Base-by-base conservation (phyloP, 2,329 filamentous ascomycete genomes). In the Fusarium hainanense region DNA sequence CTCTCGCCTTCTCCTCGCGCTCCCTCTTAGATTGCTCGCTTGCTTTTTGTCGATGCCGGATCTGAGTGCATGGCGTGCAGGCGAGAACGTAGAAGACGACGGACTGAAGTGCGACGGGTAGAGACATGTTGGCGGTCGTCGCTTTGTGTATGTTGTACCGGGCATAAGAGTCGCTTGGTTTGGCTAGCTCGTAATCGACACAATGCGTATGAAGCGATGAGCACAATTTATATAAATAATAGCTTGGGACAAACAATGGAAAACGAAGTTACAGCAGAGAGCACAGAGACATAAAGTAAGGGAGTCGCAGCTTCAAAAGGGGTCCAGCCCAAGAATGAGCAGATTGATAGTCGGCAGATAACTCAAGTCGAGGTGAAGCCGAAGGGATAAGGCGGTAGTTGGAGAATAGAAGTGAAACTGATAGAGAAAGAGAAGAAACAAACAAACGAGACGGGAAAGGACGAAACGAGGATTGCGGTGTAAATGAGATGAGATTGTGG, bases 41-140 rank as follows among this genome's bases (percentile, higher is more conserved):
- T 61, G 91, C 87, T 78, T 91, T 91, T 72, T 91, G 88, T 68
- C 89, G 89, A 77, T 92, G 88, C 54, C 87, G 85, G 65, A 91
- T 87, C 71, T 92, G 88, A 59, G 90, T 85, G 81, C 94, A 98
- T 80, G 92, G 92, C 66, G 91, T 90, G 77, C 92, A 95, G 58
- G 92, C 91, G 63, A 92, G 82, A 71, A 93, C 85, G 82, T 93
- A 93, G 84, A 94, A 94, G 77, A 93, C 82, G 70, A 90, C 91
- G 55, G 92, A 94, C 79, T 93, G 92, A 32, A 93, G 83, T 74
- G 88, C 89, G 64, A 88, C 84, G 60, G 83, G 81, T 68, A 90
- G 78, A 67, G 81, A 82, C 82, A 83, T 83, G 48, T 61, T 66
- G 76, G 67, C 71, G 60, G 64, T 63, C 58, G 73, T 59, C 54